Evolutionary conservation across 73 alveolate species (phyloP).

Genomic region (Stentor coeruleus): DNA sequence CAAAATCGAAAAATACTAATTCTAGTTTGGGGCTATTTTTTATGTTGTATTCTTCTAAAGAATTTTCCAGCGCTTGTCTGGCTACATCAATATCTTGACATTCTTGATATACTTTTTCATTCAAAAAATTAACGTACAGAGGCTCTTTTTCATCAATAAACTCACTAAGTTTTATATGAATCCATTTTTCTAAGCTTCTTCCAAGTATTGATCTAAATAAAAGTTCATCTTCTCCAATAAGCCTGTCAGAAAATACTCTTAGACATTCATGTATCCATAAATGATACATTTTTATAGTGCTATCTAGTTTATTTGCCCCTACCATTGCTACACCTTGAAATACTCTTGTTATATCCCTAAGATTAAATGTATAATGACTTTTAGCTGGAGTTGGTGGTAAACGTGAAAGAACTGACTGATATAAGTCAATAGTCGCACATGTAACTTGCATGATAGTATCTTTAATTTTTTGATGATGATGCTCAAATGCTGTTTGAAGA

Average conservation of each 20-base stretch:
- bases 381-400: conserved; percentile 88
- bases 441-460: conserved; percentile 64
- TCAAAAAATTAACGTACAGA: conserved; percentile 25
- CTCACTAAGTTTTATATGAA: conserved; percentile 47
- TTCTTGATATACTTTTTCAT: conserved; percentile 42
- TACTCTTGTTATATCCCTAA: conserved; percentile 86
- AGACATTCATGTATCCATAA: conserved; percentile 92
- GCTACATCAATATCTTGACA: conserved; percentile 34
- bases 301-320: conserved; percentile 50
- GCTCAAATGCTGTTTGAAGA: conserved; percentile 75
- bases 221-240: conserved; percentile 68
- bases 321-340: conserved; percentile 82
- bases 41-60: conserved; percentile 62
- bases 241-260: conserved; percentile 89
- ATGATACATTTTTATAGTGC: conserved; percentile 61
- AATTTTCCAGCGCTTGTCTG: conserved; percentile 26
- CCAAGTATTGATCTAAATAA: conserved; percentile 41
- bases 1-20: conserved; percentile 66
- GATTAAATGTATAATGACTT: conserved; percentile 90
- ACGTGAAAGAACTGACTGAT: conserved; percentile 53
- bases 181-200: conserved; percentile 47
- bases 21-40: conserved; percentile 53
- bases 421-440: conserved; percentile 53
- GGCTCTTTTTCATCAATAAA: background rate
- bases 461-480: conserved; percentile 62